These are phyloP conservation scores for Ramaria rubella DNA, from an alignment of 768 basidiomycete genomes.

Conservation along the genomic window DNA sequence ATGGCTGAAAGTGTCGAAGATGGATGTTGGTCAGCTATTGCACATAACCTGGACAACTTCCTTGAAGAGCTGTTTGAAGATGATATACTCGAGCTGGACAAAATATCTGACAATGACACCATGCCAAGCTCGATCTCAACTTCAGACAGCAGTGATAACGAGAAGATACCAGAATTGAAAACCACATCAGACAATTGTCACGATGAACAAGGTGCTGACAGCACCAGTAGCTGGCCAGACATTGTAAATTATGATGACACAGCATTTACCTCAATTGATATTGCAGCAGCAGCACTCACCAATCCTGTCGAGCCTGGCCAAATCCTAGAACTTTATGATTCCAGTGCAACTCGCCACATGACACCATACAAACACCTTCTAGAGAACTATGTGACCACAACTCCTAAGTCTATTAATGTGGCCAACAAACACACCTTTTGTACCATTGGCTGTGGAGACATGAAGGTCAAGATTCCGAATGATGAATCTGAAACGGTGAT, in stretches of 20 bases:
- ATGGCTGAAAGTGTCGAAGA: not conserved
- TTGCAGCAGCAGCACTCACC: not conserved
- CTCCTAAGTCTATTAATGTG: conserved; percentile 24
- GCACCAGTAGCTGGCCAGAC: not conserved
- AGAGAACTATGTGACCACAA: conserved; percentile 22
- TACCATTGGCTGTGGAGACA: conserved; percentile 28
- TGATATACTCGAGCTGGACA: not conserved
- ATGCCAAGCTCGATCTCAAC: no score
- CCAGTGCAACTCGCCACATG: conserved; percentile 33
- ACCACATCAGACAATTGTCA: no score
- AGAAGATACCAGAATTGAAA: no score
- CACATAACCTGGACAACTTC: not conserved
- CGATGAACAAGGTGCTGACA: no score
- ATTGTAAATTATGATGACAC: not conserved
- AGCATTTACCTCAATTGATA: not conserved
- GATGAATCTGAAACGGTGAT: not conserved
- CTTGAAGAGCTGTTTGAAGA: not conserved
- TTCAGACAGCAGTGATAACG: no score
- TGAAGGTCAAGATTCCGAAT: conserved; percentile 11
- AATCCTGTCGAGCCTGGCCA: not conserved
- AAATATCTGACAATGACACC: not conserved
- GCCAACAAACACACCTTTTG: conserved; percentile 23
- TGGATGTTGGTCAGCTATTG: not conserved
- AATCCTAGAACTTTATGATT: conserved; percentile 19
- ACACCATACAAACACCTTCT: conserved; percentile 27